Base-by-base conservation (phyloP, 495 filamentous ascomycete species). In the Lichenothelia convexa region DNA sequence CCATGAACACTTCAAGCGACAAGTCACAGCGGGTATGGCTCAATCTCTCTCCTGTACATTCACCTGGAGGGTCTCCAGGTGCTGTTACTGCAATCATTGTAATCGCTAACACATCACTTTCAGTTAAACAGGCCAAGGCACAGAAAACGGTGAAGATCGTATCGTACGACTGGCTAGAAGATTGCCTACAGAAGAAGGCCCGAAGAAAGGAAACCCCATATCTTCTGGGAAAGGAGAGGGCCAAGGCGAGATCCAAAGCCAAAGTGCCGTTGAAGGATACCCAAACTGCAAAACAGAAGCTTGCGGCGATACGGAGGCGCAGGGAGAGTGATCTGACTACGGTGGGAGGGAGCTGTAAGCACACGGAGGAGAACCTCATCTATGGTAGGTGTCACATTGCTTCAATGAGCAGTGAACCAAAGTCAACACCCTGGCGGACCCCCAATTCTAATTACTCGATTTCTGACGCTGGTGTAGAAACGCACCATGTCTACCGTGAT, bases 81-180 rank as follows among this genome's bases (percentile, higher is more conserved):
- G 19, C 0, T 4, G 32, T 3, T 35, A 3, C 16, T 22, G 1
- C 22, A 34, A 17, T 32, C 11, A 18, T 21, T 9, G n/a, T n/a
- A n/a, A n/a, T 34, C 22, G 22, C 32, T 1, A 35, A 41, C 18
- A 23, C 11, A 3, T 18, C 12, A 13, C 18, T 24, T 30, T 19
- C 23, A 72, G 69, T 71, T 7, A 39, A 52, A 40, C 46, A 53
- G 47, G 69, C 62, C 1, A 55, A 50, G 26, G 38, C 35, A 1
- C 42, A 60, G 1, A 45, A 42, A 5, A 51, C 50, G 3, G 47
- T 71, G 39, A 57, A 61, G 3, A 70, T 80, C 19, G 70, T 80
- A 12, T 57, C 54, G 6, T 68, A 58, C 19, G 73, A 78, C 46
- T 80, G 73, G 74, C 51, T 79, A 2, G 63, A 68, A 40, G 70